Evolutionary conservation across 2,329 filamentous ascomycete genomes (phyloP).

Genomic region (Cephalotrichum gorgonifer): DNA sequence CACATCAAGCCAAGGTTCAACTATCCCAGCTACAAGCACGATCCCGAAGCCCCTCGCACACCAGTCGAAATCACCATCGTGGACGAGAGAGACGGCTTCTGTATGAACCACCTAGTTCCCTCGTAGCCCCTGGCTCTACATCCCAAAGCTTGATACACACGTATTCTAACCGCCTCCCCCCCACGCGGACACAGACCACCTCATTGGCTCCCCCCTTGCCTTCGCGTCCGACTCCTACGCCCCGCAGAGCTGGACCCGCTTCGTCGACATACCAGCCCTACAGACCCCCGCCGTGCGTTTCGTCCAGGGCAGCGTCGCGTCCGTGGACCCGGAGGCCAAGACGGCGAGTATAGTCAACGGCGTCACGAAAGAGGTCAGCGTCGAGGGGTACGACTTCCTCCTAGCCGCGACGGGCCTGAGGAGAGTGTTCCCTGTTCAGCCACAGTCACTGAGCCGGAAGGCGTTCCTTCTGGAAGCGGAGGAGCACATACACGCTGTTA

Average conservation of each 20-base stretch:
- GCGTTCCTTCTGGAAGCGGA: slow-evolving; percentile 53
- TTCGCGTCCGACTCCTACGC: slow-evolving; percentile 54
- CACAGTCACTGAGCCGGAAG: slow-evolving; percentile 51
- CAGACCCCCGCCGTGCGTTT: slow-evolving; percentile 50
- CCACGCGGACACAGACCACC: slow-evolving; percentile 43
- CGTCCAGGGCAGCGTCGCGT: slow-evolving; percentile 53
- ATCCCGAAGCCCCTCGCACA: slow-evolving; percentile 33
- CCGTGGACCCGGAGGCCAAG: slow-evolving; percentile 49
- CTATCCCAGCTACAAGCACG: slow-evolving; percentile 24
- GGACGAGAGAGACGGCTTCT: slow-evolving; percentile 76
- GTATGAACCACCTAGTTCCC: slow-evolving; percentile 49
- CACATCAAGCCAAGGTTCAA: slow-evolving; percentile 40
- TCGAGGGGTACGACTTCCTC: slow-evolving; percentile 61
- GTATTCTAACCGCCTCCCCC: not conserved
- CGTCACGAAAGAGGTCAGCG: slow-evolving; percentile 28
- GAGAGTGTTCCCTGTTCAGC: slow-evolving; percentile 62
- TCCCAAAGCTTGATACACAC: not conserved
- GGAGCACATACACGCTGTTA: slow-evolving; percentile 45
- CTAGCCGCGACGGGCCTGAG: slow-evolving; percentile 61
- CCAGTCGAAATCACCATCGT: slow-evolving; percentile 62
- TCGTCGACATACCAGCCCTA: slow-evolving; percentile 56
- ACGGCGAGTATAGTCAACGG: slow-evolving; percentile 44
- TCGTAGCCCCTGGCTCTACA: slow-evolving; percentile 2
- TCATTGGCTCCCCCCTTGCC: slow-evolving; percentile 66
- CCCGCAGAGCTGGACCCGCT: slow-evolving; percentile 60